Percentiles rank a stretch among this genome's conserved stretches.
Evolutionary conservation across 2,329 filamentous ascomycete genomes (phyloP).

Genomic region (Aspergillus ruber): DNA sequence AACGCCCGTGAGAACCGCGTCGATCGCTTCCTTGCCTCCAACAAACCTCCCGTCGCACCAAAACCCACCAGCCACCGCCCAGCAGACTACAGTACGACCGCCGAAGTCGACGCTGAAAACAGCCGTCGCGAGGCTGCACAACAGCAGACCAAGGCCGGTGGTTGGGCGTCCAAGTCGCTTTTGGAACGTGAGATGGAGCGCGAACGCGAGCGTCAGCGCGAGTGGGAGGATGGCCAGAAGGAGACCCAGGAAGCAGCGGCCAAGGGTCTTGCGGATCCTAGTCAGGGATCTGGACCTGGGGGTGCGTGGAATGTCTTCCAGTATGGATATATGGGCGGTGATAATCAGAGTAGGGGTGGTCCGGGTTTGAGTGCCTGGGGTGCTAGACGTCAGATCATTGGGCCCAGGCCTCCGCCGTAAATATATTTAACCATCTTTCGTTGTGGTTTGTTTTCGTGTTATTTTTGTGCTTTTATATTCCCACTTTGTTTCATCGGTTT

Average conservation of each 20-base stretch:
- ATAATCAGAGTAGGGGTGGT: slow-evolving; percentile 53
- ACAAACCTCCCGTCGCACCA: slow-evolving; percentile 43
- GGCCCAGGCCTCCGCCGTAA: slow-evolving; percentile 48
- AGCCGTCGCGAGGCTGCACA: slow-evolving; percentile 50
- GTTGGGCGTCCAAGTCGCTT: slow-evolving; percentile 58
- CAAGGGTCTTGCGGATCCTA: slow-evolving; percentile 32
- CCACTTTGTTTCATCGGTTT: not conserved
- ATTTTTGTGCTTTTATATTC: not conserved
- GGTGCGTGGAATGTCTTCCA: slow-evolving; percentile 58
- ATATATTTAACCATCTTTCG: not conserved
- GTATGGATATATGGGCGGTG: slow-evolving; percentile 58
- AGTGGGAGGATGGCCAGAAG: slow-evolving; percentile 59
- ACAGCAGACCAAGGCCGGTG: slow-evolving; percentile 52
- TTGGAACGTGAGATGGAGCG: slow-evolving; percentile 63
- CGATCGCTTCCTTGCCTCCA: slow-evolving; percentile 50
- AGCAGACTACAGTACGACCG: slow-evolving; percentile 45
- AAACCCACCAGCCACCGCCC: slow-evolving; percentile 35
- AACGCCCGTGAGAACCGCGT: slow-evolving; percentile 40
- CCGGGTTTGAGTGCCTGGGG: slow-evolving; percentile 49
- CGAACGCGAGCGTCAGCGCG: slow-evolving; percentile 57
- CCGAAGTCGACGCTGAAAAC: slow-evolving; percentile 52
- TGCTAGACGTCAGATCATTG: slow-evolving; percentile 55
- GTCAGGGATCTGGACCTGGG: slow-evolving; percentile 43
- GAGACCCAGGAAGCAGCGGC: slow-evolving; percentile 42
- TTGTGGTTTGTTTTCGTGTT: not conserved